phyloP scores from a whole-genome alignment of 164 flowering plant species.

The Paratinospora sagittata region DNA sequence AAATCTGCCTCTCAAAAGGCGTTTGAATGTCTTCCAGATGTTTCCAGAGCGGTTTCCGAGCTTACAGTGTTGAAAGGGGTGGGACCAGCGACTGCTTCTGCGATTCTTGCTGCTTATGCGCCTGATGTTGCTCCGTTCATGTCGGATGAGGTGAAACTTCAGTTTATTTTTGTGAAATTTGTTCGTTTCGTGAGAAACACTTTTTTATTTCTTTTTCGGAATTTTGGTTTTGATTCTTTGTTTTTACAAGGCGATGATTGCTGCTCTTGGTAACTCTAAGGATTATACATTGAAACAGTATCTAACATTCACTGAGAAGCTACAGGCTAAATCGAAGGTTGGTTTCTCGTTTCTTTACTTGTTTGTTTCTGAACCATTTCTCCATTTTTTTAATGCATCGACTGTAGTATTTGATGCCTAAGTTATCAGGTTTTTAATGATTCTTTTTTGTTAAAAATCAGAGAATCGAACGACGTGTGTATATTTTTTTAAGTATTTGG shows the following conservation, averaged over 20 bases:
- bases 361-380: neutral
- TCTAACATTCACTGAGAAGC: slow-evolving; percentile 43
- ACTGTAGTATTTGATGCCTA: neutral
- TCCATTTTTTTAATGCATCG: no score
- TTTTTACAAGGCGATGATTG: slow-evolving; percentile 60
- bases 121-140: slow-evolving; percentile 77
- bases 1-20: slow-evolving; percentile 66
- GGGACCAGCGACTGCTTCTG: slow-evolving; percentile 92
- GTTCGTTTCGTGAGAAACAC: neutral
- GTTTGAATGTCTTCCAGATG: slow-evolving; percentile 59
- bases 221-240: neutral
- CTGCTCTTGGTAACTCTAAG: slow-evolving; percentile 62
- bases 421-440: no score
- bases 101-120: slow-evolving; percentile 71
- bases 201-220: neutral
- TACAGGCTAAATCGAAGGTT: slow-evolving; percentile 77
- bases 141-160: slow-evolving; percentile 74
- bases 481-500: neutral
- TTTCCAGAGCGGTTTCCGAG: slow-evolving; percentile 54
- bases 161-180: neutral
- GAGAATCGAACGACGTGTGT: neutral
- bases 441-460: no score
- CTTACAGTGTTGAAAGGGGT: slow-evolving; percentile 79
- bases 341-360: slow-evolving; percentile 12
- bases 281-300: slow-evolving; percentile 78